A percentile compares a stretch with the other conserved stretches of the same genome.
These are phyloP conservation scores for Aegilops bicornis DNA, from an alignment of 176 grass and related monocot genomes.

Conservation along the genomic window DNA sequence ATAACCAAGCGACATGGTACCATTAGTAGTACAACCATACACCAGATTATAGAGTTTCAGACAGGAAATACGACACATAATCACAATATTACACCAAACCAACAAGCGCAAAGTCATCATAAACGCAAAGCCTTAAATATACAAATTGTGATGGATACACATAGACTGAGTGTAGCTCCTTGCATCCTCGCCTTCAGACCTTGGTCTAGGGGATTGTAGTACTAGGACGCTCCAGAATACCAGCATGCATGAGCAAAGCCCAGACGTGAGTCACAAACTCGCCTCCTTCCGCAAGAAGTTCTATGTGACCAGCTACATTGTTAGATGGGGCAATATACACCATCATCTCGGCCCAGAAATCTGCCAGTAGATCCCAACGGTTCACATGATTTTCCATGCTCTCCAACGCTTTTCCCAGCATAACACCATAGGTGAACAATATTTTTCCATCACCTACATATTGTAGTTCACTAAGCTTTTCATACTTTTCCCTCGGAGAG, in stretches of 20 bases:
- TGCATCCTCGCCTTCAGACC: neutral
- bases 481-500: neutral
- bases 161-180: neutral
- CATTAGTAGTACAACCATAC: too few species aligned
- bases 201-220: neutral
- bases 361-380: neutral
- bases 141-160: too few species aligned
- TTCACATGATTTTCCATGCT: neutral
- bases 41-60: too few species aligned
- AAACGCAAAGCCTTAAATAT: neutral
- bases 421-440: neutral
- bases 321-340: neutral
- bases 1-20: too few species aligned
- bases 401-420: neutral
- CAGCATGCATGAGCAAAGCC: neutral
- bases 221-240: neutral
- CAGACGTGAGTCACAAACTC: constrained; percentile 1
- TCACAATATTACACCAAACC: neutral
- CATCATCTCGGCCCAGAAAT: neutral
- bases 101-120: neutral
- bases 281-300: neutral
- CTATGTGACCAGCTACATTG: constrained; percentile 7
- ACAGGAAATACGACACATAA: neutral
- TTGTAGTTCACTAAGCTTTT: neutral
- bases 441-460: neutral